Evolutionary conservation across 805 yeast genomes (phyloP).

Genomic region (Ogataea allantospora): DNA sequence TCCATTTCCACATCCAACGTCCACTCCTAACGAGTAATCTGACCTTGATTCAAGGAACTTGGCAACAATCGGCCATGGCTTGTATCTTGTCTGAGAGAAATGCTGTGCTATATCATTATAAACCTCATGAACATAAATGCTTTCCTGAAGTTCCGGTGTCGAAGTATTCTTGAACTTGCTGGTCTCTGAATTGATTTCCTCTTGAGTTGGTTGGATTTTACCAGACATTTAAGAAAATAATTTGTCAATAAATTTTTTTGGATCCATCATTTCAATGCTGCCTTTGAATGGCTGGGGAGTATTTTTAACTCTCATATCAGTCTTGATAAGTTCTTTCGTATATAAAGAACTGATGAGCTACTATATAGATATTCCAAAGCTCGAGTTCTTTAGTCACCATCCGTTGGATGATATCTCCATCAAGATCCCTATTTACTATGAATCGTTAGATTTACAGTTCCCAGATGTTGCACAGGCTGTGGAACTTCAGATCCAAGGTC

Average conservation of each 20-base stretch:
- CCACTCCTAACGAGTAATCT: slow-evolving; percentile 72
- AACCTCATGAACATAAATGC: slow-evolving; percentile 81
- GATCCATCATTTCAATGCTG: not conserved
- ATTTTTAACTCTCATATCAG: not conserved
- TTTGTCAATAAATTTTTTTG: not conserved
- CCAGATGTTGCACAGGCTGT: slow-evolving; percentile 67
- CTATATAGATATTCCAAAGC: not conserved
- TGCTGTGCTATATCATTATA: slow-evolving; percentile 91
- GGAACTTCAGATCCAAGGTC: slow-evolving; percentile 44
- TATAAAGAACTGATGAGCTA: not conserved
- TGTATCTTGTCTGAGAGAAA: slow-evolving; percentile 90
- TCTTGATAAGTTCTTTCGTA: not conserved
- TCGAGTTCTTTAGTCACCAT: slow-evolving; percentile 28
- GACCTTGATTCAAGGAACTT: slow-evolving; percentile 51
- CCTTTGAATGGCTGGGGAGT: not conserved
- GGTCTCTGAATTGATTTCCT: slow-evolving; percentile 30
- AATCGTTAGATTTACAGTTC: slow-evolving; percentile 47
- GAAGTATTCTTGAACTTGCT: slow-evolving; percentile 27
- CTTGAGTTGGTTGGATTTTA: slow-evolving; percentile 31
- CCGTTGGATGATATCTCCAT: slow-evolving; percentile 43
- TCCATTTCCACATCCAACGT: slow-evolving; percentile 97
- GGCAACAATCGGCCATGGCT: slow-evolving; percentile 97
- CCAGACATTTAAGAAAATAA: slow-evolving; percentile 27
- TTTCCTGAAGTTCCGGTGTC: slow-evolving; percentile 62
- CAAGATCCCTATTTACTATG: slow-evolving; percentile 42